Conservation (phyloP, 1,139 yeast species). For the Debaryomyces fabryi region DNA sequence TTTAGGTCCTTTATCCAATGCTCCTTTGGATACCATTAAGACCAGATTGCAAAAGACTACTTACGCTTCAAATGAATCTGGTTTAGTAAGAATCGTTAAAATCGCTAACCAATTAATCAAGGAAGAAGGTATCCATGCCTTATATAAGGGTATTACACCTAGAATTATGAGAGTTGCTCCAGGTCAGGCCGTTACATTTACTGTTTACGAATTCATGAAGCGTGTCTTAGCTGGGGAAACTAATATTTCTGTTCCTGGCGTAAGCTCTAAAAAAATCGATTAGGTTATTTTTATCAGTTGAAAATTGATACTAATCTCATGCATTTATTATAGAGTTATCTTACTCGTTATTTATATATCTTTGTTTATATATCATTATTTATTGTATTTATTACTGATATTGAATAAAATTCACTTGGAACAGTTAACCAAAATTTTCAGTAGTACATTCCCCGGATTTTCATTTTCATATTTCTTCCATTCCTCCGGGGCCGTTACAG, state of each 20-base stretch:
- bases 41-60: conserved; percentile 94
- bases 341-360: conserved; percentile 1
- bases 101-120: conserved; percentile 80
- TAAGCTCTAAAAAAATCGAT: conserved; percentile 27
- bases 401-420: conserved; percentile 2
- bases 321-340: conserved; percentile 1
- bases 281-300: conserved; percentile 11
- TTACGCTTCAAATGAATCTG: conserved; percentile 70
- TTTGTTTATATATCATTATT: not conserved
- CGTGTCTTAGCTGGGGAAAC: conserved; percentile 54
- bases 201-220: conserved; percentile 91
- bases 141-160: conserved; percentile 97
- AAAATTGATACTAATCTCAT: conserved; percentile 4
- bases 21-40: conserved; percentile 96
- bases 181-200: conserved; percentile 98
- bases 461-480: not conserved
- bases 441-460: not conserved
- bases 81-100: conserved; percentile 73
- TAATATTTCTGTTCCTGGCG: conserved; percentile 23
- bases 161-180: conserved; percentile 99
- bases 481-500: not conserved
- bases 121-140: conserved; percentile 86
- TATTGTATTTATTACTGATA: conserved; percentile 9
- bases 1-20: conserved; percentile 95
- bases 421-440: not conserved